Percentiles rank a stretch among this genome's conserved stretches.
Conservation (phyloP, 2,329 filamentous ascomycete genomes). For the Ascochyta rabiei region DNA sequence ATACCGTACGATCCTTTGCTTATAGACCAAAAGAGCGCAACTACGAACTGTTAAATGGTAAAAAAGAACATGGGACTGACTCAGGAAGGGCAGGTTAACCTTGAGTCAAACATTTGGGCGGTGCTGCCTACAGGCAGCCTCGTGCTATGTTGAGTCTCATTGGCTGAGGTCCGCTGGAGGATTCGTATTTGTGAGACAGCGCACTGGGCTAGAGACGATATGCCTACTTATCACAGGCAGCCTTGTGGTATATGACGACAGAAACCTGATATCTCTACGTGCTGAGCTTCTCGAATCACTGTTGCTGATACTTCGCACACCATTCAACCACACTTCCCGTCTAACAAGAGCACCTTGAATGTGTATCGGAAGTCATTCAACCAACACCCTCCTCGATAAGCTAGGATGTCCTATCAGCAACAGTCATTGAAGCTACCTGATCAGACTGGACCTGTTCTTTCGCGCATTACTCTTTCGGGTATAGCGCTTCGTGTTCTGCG, state of each 20-base stretch:
- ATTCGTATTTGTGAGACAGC: background rate
- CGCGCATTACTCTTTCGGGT: background rate
- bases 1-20: constrained; percentile 19
- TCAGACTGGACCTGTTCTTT: background rate
- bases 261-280: background rate
- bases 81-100: constrained; percentile 16
- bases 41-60: constrained; percentile 5
- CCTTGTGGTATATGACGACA: background rate
- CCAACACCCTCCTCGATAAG: background rate
- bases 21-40: background rate
- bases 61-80: constrained; percentile 18
- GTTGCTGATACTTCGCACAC: background rate
- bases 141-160: constrained; percentile 18
- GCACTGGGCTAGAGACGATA: background rate
- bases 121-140: constrained; percentile 41
- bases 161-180: constrained; percentile 18
- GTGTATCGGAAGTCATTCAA: background rate
- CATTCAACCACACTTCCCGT: too few relatives aligned
- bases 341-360: too few relatives aligned
- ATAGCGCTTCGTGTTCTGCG: background rate
- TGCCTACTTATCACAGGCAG: background rate
- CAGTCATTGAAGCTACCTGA: background rate
- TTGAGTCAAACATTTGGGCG: constrained; percentile 32
- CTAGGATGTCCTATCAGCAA: background rate
- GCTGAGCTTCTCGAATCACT: background rate